Evolutionary conservation across 352 stramenopile genomes (phyloP).

Genomic region (Pythium insidiosum): DNA sequence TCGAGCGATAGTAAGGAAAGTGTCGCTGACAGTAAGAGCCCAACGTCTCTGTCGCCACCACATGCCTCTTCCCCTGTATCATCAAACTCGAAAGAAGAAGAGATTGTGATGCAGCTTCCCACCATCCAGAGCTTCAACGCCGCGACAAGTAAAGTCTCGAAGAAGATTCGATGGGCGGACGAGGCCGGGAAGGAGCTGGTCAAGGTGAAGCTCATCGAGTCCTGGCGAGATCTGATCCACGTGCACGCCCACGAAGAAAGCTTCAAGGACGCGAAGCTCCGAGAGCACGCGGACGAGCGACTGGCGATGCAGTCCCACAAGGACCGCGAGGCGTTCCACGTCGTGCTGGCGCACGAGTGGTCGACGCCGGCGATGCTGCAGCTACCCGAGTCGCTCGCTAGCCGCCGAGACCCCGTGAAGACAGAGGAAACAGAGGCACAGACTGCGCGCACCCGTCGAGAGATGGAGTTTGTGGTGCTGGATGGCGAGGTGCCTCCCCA

Average conservation of each 20-base stretch:
- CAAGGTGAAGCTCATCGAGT: slow-evolving; percentile 82
- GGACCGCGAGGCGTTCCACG: slow-evolving; percentile 35
- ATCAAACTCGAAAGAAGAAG: slow-evolving; percentile 24
- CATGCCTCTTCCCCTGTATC: slow-evolving; percentile 5
- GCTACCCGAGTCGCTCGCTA: slow-evolving; percentile 47
- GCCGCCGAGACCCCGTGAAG: slow-evolving; percentile 19
- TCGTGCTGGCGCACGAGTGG: slow-evolving; percentile 55
- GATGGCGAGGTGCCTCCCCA: slow-evolving; percentile 67
- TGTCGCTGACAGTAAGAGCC: slow-evolving; percentile 4
- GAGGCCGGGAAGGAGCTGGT: slow-evolving; percentile 67
- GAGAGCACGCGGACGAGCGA: slow-evolving; percentile 73
- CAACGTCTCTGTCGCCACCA: slow-evolving; percentile 1
- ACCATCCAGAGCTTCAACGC: slow-evolving; percentile 82
- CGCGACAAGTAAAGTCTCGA: slow-evolving; percentile 26
- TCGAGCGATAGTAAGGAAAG: slow-evolving; percentile 14
- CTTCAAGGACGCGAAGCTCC: slow-evolving; percentile 80
- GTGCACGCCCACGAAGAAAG: slow-evolving; percentile 54
- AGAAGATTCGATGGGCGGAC: slow-evolving; percentile 79
- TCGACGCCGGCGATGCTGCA: slow-evolving; percentile 45
- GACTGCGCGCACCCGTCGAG: slow-evolving; percentile 52
- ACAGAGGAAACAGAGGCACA: slow-evolving; percentile 67
- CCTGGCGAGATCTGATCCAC: slow-evolving; percentile 71
- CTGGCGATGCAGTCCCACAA: slow-evolving; percentile 61
- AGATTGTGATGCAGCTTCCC: slow-evolving; percentile 45
- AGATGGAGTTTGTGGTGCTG: slow-evolving; percentile 80